A percentile compares a stretch with the other conserved stretches of the same genome.
These are phyloP conservation scores for Alnus rubra DNA, from an alignment of 306 rosid species.

Conservation along the genomic window DNA sequence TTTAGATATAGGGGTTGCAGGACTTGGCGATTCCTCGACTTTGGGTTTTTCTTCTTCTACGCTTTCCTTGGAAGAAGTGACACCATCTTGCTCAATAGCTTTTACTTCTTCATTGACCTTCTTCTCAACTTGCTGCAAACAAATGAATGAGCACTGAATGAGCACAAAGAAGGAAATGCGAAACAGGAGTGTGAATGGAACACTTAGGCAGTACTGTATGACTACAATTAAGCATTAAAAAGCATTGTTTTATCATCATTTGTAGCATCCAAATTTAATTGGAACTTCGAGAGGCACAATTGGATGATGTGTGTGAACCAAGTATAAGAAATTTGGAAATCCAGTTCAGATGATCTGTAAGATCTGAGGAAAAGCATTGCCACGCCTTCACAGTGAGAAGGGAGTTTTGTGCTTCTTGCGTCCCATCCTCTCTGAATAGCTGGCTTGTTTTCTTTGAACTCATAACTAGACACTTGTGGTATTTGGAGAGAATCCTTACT, in stretches of 20 bases:
- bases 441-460: neutral
- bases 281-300: neutral
- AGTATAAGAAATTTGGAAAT: neutral
- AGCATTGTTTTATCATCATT: neutral
- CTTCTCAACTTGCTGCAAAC: conserved; percentile 48
- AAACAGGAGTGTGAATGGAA: neutral
- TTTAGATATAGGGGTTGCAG: conserved; percentile 24
- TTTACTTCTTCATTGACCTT: conserved; percentile 43
- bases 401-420: neutral
- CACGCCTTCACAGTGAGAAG: neutral
- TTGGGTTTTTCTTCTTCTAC: conserved; percentile 38
- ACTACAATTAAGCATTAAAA: neutral
- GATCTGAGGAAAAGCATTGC: neutral
- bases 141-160: conserved; percentile 14
- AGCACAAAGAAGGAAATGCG: neutral
- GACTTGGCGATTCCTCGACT: conserved; percentile 25
- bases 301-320: neutral
- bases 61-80: conserved; percentile 34
- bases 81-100: conserved; percentile 30
- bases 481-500: neutral
- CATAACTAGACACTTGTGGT: neutral
- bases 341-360: neutral
- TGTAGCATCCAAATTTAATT: neutral
- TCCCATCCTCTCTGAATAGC: neutral
- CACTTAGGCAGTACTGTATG: neutral